phyloP scores from a whole-genome alignment of 345 rosid genomes.

The Citrus reticulata region DNA sequence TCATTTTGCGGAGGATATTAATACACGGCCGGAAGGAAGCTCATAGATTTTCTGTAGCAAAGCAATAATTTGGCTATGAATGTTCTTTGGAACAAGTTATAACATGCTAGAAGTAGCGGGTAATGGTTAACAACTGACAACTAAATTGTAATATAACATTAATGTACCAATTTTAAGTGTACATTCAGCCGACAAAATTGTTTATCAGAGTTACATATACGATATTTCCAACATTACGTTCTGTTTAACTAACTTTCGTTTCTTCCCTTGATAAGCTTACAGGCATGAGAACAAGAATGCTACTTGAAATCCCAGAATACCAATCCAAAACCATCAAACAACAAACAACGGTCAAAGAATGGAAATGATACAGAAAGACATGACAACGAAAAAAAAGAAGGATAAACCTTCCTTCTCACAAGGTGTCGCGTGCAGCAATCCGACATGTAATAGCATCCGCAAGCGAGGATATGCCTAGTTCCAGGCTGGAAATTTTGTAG shows the following conservation, averaged over 20 bases:
- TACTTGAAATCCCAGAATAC: background rate
- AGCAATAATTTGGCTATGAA: background rate
- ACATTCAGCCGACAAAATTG: background rate
- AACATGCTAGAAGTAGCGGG: background rate
- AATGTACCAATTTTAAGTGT: background rate
- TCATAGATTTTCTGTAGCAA: background rate
- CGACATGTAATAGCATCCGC: constrained; percentile 86
- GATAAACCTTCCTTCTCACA: constrained; percentile 32
- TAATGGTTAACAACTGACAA: background rate
- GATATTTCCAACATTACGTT: background rate
- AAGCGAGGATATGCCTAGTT: constrained; percentile 68
- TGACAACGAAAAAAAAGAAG: background rate
- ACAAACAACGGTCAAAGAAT: background rate
- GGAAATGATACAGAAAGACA: background rate
- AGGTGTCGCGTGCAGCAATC: constrained; percentile 78
- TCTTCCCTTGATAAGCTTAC: background rate
- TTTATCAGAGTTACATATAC: background rate
- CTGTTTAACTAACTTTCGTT: background rate
- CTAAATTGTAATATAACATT: background rate
- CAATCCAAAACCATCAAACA: background rate
- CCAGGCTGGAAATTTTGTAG: constrained; percentile 68
- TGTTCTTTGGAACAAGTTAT: background rate
- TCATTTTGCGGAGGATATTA: background rate
- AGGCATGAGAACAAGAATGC: background rate
- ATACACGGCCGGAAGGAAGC: background rate